phyloP scores from a whole-genome alignment of 208 protist species.

The Sergeia podlipaevii region DNA sequence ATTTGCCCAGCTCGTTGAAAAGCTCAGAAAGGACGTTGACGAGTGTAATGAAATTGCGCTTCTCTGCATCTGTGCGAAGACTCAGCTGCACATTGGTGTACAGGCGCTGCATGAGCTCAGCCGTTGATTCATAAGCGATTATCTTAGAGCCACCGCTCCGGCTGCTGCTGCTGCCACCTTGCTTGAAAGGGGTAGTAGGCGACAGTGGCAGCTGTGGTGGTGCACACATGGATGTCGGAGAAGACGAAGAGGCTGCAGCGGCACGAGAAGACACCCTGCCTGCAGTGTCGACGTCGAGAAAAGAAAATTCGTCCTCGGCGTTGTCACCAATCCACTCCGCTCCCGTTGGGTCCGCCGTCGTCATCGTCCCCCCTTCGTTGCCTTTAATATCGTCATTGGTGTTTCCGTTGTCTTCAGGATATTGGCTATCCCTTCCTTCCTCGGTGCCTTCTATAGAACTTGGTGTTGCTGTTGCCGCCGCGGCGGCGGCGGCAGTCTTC shows the following conservation, averaged over 20 bases:
- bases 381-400: too few species aligned
- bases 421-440: too few species aligned
- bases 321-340: too few species aligned
- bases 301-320: too few species aligned
- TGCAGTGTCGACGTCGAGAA: neutral
- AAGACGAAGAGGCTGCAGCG: neutral
- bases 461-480: neutral
- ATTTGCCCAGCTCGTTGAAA: conserved; percentile 79
- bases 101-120: conserved; percentile 20
- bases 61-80: conserved; percentile 31
- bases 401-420: too few species aligned
- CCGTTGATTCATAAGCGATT: too few species aligned
- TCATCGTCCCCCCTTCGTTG: too few species aligned
- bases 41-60: conserved; percentile 80
- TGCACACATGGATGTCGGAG: neutral
- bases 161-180: neutral
- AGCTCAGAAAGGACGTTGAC: conserved; percentile 88
- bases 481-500: conserved; percentile 10
- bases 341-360: too few species aligned
- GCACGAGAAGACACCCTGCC: neutral
- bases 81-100: conserved; percentile 50
- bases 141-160: neutral
- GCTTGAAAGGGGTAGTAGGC: neutral
- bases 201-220: neutral
- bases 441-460: neutral